phyloP scores from a whole-genome alignment of 148 eudicot genomes.

The Amaranthus hypochondriacus region DNA sequence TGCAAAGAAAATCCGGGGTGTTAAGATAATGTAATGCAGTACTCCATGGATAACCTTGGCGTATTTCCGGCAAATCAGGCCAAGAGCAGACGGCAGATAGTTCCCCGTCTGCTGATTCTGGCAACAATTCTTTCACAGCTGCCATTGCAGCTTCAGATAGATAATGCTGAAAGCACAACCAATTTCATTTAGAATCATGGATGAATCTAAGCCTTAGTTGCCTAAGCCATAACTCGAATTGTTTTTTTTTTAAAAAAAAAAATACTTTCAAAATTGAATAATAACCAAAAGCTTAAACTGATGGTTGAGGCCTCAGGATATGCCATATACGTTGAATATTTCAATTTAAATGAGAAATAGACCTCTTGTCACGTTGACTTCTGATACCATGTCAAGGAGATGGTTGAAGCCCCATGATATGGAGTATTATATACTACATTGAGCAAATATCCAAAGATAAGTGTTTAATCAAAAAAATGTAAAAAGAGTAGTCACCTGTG shows the following conservation, averaged over 20 bases:
- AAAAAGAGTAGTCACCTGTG: slow-evolving; percentile 36
- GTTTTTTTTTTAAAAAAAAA: neutral
- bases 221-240: neutral
- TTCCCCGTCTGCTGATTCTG: slow-evolving; percentile 61
- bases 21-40: slow-evolving; percentile 58
- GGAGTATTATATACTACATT: too few species aligned
- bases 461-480: neutral
- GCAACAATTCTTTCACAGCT: slow-evolving; percentile 61
- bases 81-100: slow-evolving; percentile 69
- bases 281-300: too few species aligned
- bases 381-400: too few species aligned
- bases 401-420: too few species aligned
- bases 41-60: slow-evolving; percentile 58
- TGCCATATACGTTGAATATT: too few species aligned
- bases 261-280: too few species aligned
- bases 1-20: slow-evolving; percentile 71
- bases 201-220: too few species aligned
- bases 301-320: too few species aligned
- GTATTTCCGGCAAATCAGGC: slow-evolving; percentile 50
- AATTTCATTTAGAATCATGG: neutral
- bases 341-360: too few species aligned
- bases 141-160: slow-evolving; percentile 48
- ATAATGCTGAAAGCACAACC: slow-evolving; percentile 34
- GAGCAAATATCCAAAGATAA: neutral
- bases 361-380: too few species aligned